Conservation (phyloP, 495 filamentous ascomycete species). For the Hypoxylon fragiforme region DNA sequence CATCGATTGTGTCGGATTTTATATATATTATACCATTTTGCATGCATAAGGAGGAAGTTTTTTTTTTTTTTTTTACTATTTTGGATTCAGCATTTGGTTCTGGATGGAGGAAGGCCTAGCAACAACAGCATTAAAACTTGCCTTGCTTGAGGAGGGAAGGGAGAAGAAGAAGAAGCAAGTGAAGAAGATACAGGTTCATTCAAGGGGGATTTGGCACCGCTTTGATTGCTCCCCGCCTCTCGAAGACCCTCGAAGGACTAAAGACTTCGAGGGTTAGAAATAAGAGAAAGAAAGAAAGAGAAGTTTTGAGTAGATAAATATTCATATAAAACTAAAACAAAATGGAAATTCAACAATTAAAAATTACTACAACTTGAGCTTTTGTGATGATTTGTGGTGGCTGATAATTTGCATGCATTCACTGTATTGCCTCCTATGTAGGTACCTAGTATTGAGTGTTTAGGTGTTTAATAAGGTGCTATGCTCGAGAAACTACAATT, state of each 20-base stretch:
- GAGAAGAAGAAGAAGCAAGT: too few species aligned
- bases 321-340: constrained; percentile 19
- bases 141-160: too few species aligned
- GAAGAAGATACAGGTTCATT: constrained; percentile 26
- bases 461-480: too few species aligned
- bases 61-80: too few species aligned
- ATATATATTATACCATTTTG: constrained; percentile 43
- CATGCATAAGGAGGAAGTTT: constrained; percentile 20
- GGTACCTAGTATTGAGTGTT: too few species aligned
- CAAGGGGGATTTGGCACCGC: constrained; percentile 35
- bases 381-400: constrained; percentile 9
- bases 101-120: constrained; percentile 29
- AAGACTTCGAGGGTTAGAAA: constrained; percentile 16
- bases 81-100: constrained; percentile 24
- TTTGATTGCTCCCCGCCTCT: constrained; percentile 38
- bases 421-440: too few species aligned
- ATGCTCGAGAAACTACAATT: too few species aligned
- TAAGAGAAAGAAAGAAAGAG: too few species aligned
- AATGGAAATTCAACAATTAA: constrained; percentile 19
- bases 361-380: not conserved
- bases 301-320: constrained; percentile 30
- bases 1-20: constrained; percentile 32
- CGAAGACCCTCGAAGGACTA: constrained; percentile 26
- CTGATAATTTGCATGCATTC: too few species aligned
- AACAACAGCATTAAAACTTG: too few species aligned